Conservation (phyloP, 164 flowering plant genomes). For the Kingdonia uniflora region DNA sequence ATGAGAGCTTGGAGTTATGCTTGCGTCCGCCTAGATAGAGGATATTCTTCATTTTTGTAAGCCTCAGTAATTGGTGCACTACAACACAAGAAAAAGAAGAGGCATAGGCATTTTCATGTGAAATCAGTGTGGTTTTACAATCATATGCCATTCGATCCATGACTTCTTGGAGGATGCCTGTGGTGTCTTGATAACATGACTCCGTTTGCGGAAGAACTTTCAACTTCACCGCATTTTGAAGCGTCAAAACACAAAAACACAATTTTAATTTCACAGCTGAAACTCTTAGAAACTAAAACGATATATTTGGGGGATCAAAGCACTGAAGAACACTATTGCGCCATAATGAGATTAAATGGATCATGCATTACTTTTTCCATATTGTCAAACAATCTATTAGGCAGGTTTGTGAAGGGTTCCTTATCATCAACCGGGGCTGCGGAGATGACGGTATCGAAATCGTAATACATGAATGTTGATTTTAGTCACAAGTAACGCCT, state of each 20-base stretch:
- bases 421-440: conserved; percentile 54
- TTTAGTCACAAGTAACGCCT: conserved; percentile 57
- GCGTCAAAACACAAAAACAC: conserved; percentile 26
- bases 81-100: too few species aligned
- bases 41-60: too few species aligned
- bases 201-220: conserved; percentile 32
- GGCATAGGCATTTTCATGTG: too few species aligned
- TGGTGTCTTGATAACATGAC: conserved; percentile 43
- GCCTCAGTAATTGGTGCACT: too few species aligned
- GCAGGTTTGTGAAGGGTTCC: conserved; percentile 57
- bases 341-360: too few species aligned
- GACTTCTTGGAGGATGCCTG: conserved; percentile 55
- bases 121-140: neutral
- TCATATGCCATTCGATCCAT: conserved; percentile 49
- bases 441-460: conserved; percentile 73
- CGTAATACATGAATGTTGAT: conserved; percentile 73
- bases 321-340: too few species aligned
- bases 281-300: too few species aligned
- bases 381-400: conserved; percentile 68
- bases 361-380: conserved; percentile 54
- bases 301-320: too few species aligned
- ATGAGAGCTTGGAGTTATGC: too few species aligned
- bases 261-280: neutral
- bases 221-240: conserved; percentile 51
- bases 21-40: too few species aligned